Base-by-base conservation (phyloP, 306 rosid genomes). In the Pterocarpus santalinus region DNA sequence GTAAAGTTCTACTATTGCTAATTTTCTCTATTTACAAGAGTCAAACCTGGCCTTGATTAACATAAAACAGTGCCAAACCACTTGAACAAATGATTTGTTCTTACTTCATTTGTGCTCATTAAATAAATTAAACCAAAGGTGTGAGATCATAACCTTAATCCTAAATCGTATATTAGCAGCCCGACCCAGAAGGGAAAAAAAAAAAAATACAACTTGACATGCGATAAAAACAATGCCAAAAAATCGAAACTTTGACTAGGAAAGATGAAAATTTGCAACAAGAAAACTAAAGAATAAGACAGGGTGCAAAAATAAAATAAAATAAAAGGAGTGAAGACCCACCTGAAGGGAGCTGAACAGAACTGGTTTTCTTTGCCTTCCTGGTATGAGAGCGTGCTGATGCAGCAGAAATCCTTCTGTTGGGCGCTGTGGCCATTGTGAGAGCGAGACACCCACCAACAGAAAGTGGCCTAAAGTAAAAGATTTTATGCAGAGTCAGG, bases 351-450 rank as follows among this genome's bases (percentile, higher is more conserved):
- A 91, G 86, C 13, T 17, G 78, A 47, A 68, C 8, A 22, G 98
- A 85, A 69, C 16, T 41, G 67, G 77, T 39, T 75, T 87, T 86
- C 73, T 81, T 87, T 14, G 93, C 58, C 72, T 79, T 91, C 51
- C 98, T 81, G 28, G 97, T 90, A 87, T 90, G 97, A 82, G 94
- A 76, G 56, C 94, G 81, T 13, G 97, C 97, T 52, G 98, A 90
- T 4, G 94, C 91, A 8, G 99, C 97, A 1, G 94, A 90, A 68
- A 90, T 87, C 82, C 85, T 95, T 80, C 97, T 78, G 89, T 67
- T 92, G 34, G 77, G 69, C 49, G 88, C 88, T 11, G 82, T 76
- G 47, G 92, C 97, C 97, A 95, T 92, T 64, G 35, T 15, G 46
- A 64, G 68, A 10, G 22, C 12, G n/a, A 22, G 70, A 75, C 6